These are phyloP conservation scores for Eimeria nieschulzi DNA, from an alignment of 169 alveolate genomes.

Conservation along the genomic window DNA sequence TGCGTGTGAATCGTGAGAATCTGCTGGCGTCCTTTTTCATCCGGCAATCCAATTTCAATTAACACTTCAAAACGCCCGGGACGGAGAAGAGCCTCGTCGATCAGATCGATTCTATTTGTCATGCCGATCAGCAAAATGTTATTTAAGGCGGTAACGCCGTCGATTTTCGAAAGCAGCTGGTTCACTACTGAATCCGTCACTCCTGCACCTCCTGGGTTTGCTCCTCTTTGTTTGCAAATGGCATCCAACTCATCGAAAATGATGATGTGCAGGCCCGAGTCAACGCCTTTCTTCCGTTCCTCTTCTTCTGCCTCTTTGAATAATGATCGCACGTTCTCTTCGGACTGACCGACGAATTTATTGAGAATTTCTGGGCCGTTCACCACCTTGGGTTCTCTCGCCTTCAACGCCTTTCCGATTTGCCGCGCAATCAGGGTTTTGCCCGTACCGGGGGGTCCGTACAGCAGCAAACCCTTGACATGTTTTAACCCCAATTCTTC, in stretches of 20 bases:
- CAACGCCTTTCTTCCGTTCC: slow-evolving; percentile 92
- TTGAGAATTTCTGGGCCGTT: slow-evolving; percentile 88
- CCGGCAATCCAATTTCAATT: slow-evolving; percentile 98
- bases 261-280: slow-evolving; percentile 96
- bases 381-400: slow-evolving; percentile 94
- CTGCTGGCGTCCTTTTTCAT: slow-evolving; percentile 96
- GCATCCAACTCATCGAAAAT: slow-evolving; percentile 99
- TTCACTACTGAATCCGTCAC: slow-evolving; percentile 98
- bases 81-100: slow-evolving; percentile 99
- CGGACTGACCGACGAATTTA: slow-evolving; percentile 98
- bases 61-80: slow-evolving; percentile 99
- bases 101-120: slow-evolving; percentile 99
- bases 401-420: slow-evolving; percentile 96
- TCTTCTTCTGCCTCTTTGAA: slow-evolving; percentile 98
- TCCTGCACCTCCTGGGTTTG: slow-evolving; percentile 74
- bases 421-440: slow-evolving; percentile 99
- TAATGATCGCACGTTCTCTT: slow-evolving; percentile 97
- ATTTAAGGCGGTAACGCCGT: slow-evolving; percentile 98
- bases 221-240: slow-evolving; percentile 97
- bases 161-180: slow-evolving; percentile 98
- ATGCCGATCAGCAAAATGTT: slow-evolving; percentile 97
- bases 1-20: slow-evolving; percentile 98
- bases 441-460: slow-evolving; percentile 99
- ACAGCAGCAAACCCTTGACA: slow-evolving; percentile 96
- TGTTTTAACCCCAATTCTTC: slow-evolving; percentile 98